phyloP scores from a whole-genome alignment of 768 basidiomycete genomes.

The Mycena filopes region DNA sequence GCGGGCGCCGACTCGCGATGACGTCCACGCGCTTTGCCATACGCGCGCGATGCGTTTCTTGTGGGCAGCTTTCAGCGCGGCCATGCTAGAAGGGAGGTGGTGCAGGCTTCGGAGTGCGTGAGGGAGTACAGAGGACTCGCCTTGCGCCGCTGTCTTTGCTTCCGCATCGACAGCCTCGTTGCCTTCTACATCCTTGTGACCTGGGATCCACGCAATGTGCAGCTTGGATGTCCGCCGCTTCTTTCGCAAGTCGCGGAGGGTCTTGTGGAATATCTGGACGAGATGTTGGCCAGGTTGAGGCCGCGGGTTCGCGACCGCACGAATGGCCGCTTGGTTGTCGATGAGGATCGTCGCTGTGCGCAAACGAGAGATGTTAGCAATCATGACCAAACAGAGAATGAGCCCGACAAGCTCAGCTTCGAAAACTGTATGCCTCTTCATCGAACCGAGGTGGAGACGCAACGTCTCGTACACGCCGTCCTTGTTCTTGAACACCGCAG shows the following conservation, averaged over 20 bases:
- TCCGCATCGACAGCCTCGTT: slow-evolving; percentile 30
- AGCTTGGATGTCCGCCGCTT: not conserved
- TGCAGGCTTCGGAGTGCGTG: not conserved
- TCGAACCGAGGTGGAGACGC: not conserved
- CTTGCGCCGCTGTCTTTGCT: slow-evolving; percentile 18
- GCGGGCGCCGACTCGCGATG: too few species aligned
- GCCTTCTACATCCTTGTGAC: slow-evolving; percentile 25
- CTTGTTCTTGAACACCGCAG: not conserved
- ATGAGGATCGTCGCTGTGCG: too few species aligned
- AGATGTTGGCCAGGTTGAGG: too few species aligned
- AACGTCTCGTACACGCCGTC: not conserved
- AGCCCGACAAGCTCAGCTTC: slow-evolving; percentile 8
- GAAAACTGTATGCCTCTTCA: slow-evolving; percentile 1
- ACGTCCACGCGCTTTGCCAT: not conserved
- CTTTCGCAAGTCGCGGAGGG: not conserved
- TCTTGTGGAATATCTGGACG: slow-evolving; percentile 3
- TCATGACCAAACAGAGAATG: slow-evolving; percentile 4
- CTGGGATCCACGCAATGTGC: slow-evolving; percentile 11
- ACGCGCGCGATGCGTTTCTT: too few species aligned
- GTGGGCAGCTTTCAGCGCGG: too few species aligned
- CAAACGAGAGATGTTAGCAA: not conserved
- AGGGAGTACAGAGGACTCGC: not conserved
- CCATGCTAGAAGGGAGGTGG: not conserved
- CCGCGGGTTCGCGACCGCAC: too few species aligned
- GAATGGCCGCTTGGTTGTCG: too few species aligned